Conservation (phyloP, 805 yeast species). For the Saccharomycopsis amapae region DNA sequence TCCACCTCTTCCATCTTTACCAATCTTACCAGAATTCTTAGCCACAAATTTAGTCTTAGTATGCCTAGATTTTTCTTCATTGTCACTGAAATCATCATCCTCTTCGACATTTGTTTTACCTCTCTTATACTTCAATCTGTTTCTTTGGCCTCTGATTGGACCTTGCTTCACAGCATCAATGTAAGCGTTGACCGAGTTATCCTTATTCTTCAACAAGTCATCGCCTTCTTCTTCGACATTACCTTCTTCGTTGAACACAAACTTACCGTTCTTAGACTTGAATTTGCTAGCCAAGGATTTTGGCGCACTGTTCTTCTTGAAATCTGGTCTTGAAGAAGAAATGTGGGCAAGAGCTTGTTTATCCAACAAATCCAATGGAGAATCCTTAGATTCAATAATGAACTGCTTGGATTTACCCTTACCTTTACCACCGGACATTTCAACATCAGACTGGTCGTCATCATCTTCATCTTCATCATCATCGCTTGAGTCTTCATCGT, state of each 20-base stretch:
- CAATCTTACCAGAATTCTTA: neutral
- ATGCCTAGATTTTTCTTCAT: constrained; percentile 18
- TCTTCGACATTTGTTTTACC: constrained; percentile 45
- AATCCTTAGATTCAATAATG: constrained; percentile 65
- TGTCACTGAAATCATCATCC: constrained; percentile 48
- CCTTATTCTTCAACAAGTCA: constrained; percentile 34
- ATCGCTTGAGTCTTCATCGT: constrained; percentile 62
- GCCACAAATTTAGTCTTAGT: neutral
- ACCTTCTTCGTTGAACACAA: constrained; percentile 52
- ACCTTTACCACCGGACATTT: constrained; percentile 16
- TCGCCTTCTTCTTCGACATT: constrained; percentile 37
- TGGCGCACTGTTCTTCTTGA: constrained; percentile 10
- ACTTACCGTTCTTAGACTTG: constrained; percentile 56
- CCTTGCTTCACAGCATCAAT: constrained; percentile 90
- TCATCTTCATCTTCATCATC: constrained; percentile 41
- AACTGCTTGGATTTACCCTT: constrained; percentile 45
- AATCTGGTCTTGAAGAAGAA: constrained; percentile 71
- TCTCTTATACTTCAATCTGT: constrained; percentile 81
- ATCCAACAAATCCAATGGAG: constrained; percentile 87
- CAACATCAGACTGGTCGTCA: constrained; percentile 23
- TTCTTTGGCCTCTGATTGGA: constrained; percentile 89
- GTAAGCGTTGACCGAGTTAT: constrained; percentile 79
- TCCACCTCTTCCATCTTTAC: constrained; percentile 9
- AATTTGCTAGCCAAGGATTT: constrained; percentile 30
- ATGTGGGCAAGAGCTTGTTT: constrained; percentile 79